Conservation (phyloP, 352 stramenopile genomes). For the Saprolegnia diclina region DNA sequence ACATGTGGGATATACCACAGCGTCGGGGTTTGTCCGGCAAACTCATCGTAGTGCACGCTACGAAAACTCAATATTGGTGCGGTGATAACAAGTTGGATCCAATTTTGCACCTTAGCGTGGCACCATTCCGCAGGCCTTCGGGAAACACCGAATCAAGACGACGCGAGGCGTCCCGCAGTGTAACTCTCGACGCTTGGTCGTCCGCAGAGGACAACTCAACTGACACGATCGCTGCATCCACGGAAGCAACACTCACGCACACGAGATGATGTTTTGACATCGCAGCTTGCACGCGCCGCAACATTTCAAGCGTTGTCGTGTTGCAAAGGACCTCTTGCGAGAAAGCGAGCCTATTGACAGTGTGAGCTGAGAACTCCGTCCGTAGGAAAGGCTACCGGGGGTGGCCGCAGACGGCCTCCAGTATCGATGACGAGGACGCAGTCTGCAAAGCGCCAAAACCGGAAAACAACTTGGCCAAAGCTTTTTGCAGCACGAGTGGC, state of each 20-base stretch:
- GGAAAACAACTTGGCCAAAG: slow-evolving; percentile 10
- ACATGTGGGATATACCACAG: not conserved
- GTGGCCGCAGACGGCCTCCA: not conserved
- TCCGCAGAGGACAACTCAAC: not conserved
- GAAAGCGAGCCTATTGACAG: too few species aligned
- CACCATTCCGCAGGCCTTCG: not conserved
- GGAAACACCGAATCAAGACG: not conserved
- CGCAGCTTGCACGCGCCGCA: too few species aligned
- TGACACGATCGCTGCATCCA: too few species aligned
- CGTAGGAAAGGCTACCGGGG: not conserved
- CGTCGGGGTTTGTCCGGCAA: not conserved
- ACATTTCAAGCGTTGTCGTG: too few species aligned
- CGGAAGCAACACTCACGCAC: too few species aligned
- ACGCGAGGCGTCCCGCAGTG: not conserved
- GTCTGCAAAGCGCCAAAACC: not conserved
- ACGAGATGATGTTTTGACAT: too few species aligned
- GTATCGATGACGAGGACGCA: not conserved
- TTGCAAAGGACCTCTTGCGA: too few species aligned
- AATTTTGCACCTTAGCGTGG: not conserved
- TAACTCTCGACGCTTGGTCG: not conserved
- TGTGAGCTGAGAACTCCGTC: too few species aligned
- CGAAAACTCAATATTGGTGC: too few species aligned
- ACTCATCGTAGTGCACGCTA: not conserved
- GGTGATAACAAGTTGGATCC: not conserved
- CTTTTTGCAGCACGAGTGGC: slow-evolving; percentile 19